A percentile compares a stretch with the other conserved stretches of the same genome.
phyloP scores from a whole-genome alignment of 2,329 filamentous ascomycete species.

The Xylariaceae sp. region DNA sequence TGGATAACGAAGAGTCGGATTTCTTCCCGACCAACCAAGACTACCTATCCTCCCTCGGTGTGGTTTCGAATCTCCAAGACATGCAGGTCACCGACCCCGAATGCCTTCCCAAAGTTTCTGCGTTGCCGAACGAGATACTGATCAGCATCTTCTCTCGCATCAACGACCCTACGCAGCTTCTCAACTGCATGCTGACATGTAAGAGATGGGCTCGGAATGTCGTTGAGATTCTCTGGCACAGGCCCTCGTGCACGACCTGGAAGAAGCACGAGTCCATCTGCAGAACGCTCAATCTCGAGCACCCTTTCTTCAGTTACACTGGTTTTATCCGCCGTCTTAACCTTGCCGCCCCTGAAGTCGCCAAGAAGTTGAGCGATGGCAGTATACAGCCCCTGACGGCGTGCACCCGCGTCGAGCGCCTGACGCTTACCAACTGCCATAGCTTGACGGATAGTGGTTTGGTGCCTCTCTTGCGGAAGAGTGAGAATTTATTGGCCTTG shows the following conservation, averaged over 20 bases:
- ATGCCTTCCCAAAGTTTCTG: slow-evolving; percentile 72
- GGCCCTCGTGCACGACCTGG: slow-evolving; percentile 87
- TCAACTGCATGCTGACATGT: slow-evolving; percentile 89
- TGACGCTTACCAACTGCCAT: slow-evolving; percentile 87
- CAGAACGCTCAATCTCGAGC: slow-evolving; percentile 62
- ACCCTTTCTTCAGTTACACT: slow-evolving; percentile 83
- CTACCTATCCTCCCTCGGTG: slow-evolving; percentile 84
- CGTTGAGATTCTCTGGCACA: slow-evolving; percentile 91
- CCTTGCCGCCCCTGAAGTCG: slow-evolving; percentile 65
- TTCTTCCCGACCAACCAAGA: slow-evolving; percentile 87
- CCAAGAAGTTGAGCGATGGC: slow-evolving; percentile 75
- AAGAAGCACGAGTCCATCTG: slow-evolving; percentile 75
- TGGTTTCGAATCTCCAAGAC: slow-evolving; percentile 65
- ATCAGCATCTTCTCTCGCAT: slow-evolving; percentile 89
- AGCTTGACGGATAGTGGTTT: slow-evolving; percentile 80
- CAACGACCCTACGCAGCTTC: slow-evolving; percentile 66
- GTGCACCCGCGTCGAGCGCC: slow-evolving; percentile 85
- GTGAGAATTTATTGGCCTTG: slow-evolving; percentile 75
- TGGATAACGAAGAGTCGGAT: slow-evolving; percentile 87
- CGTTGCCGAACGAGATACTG: slow-evolving; percentile 88
- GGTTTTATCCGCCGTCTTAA: slow-evolving; percentile 91
- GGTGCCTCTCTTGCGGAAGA: slow-evolving; percentile 71
- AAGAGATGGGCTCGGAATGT: slow-evolving; percentile 89
- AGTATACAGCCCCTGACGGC: slow-evolving; percentile 74
- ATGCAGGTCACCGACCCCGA: slow-evolving; percentile 62